Conservation (phyloP, 805 yeast genomes). For the Candida pseudofarinosa region DNA sequence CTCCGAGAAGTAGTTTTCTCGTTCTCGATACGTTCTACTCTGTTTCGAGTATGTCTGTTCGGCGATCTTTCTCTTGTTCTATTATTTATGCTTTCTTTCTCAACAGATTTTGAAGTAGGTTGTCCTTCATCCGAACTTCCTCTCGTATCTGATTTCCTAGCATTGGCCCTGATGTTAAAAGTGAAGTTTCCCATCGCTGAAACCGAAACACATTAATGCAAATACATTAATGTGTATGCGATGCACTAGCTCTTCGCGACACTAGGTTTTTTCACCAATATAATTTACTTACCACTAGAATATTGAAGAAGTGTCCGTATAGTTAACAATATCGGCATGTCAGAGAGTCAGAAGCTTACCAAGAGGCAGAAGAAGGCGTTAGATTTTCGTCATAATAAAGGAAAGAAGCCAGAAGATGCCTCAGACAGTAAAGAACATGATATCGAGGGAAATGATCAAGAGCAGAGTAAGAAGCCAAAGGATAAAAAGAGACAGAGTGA, state of each 20-base stretch:
- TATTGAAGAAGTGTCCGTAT: not conserved
- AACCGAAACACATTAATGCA: not conserved
- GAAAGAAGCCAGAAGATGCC: slow-evolving; percentile 35
- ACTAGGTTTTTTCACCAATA: not conserved
- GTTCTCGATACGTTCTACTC: not conserved
- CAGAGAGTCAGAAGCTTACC: slow-evolving; percentile 37
- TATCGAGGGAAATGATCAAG: slow-evolving; percentile 17
- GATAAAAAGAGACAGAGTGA: slow-evolving; percentile 4
- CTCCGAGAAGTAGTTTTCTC: not conserved
- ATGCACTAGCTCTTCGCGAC: not conserved
- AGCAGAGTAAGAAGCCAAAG: slow-evolving; percentile 10
- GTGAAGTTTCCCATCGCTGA: not conserved
- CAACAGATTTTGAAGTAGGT: no score
- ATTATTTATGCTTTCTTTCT: no score
- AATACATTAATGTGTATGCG: not conserved
- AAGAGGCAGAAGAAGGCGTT: slow-evolving; percentile 64
- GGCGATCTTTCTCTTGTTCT: not conserved
- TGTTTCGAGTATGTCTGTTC: not conserved
- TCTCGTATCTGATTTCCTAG: no score
- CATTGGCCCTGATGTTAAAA: not conserved
- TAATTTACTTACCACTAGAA: not conserved
- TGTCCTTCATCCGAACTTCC: no score
- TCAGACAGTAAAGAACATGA: slow-evolving; percentile 18
- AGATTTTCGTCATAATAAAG: slow-evolving; percentile 45
- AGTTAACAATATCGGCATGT: not conserved